These are phyloP conservation scores for Colletotrichum orchidophilum DNA, from an alignment of 2,329 filamentous ascomycete genomes.

Conservation along the genomic window DNA sequence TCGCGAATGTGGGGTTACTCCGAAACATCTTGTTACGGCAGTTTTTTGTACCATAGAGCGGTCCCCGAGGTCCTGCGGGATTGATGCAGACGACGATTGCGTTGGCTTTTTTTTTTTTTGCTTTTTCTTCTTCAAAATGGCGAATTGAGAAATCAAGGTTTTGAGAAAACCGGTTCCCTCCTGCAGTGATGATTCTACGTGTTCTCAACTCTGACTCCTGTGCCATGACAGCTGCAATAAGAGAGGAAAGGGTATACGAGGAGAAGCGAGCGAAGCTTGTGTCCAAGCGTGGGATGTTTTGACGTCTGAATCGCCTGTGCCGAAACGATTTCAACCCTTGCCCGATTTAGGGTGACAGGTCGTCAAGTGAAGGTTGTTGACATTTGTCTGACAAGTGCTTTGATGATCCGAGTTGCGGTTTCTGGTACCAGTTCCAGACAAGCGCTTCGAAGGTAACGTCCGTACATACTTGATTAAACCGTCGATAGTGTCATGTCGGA, in stretches of 20 bases:
- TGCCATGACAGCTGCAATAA: too few relatives aligned
- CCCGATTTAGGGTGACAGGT: background rate
- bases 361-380: background rate
- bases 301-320: background rate
- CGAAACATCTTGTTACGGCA: background rate
- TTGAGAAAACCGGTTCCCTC: conserved; percentile 5
- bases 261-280: background rate
- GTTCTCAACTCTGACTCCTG: background rate
- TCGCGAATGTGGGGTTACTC: conserved; percentile 1
- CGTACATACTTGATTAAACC: background rate
- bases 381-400: background rate
- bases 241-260: background rate
- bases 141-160: conserved; percentile 26
- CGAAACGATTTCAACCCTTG: background rate
- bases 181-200: conserved; percentile 1
- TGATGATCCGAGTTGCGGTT: background rate
- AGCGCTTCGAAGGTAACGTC: background rate
- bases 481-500: background rate
- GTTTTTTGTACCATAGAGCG: conserved; percentile 31
- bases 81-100: conserved; percentile 29
- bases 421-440: background rate
- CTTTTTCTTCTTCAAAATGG: conserved; percentile 26
- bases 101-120: background rate
- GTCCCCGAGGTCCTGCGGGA: conserved; percentile 1
- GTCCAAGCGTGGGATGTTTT: conserved; percentile 1